phyloP scores from a whole-genome alignment of 2,329 filamentous ascomycete species.

The Whalleya microplaca region DNA sequence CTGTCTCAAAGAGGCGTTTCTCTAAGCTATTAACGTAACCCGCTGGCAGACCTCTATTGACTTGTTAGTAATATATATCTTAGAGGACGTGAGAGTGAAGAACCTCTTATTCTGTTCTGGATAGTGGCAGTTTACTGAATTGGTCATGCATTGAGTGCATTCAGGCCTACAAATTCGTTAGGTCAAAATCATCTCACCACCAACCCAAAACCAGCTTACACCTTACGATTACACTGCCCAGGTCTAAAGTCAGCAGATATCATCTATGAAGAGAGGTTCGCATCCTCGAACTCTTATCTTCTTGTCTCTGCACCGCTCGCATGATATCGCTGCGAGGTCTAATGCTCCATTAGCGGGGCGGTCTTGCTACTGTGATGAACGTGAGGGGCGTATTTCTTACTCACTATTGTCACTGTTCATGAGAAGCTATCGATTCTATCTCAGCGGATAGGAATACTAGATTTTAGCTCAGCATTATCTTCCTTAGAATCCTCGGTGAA shows the following conservation, averaged over 20 bases:
- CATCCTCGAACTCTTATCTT: background rate
- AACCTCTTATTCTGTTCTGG: conserved; percentile 35
- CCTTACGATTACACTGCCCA: conserved; percentile 12
- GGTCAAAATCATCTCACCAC: background rate
- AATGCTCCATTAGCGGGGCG: no score
- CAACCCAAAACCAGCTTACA: background rate
- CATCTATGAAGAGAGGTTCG: no score
- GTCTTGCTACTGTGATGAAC: no score
- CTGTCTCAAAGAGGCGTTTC: conserved; percentile 24
- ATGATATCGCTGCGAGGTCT: background rate
- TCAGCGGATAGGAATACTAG: no score
- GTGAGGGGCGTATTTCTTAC: no score
- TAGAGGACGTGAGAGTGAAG: no score
- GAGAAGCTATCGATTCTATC: no score
- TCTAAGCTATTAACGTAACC: conserved; percentile 24
- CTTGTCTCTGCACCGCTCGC: background rate
- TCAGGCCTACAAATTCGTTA: background rate
- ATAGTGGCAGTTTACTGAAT: conserved; percentile 36
- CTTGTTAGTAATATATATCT: conserved; percentile 2
- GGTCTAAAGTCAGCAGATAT: no score
- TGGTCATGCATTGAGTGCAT: conserved; percentile 4
- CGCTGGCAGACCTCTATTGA: conserved; percentile 20
- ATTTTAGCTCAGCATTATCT: no score
- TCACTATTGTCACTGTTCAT: no score
- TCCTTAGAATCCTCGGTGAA: background rate